These are phyloP conservation scores for Kodamaea nitidulidarum DNA, from an alignment of 805 yeast species.

Conservation along the genomic window DNA sequence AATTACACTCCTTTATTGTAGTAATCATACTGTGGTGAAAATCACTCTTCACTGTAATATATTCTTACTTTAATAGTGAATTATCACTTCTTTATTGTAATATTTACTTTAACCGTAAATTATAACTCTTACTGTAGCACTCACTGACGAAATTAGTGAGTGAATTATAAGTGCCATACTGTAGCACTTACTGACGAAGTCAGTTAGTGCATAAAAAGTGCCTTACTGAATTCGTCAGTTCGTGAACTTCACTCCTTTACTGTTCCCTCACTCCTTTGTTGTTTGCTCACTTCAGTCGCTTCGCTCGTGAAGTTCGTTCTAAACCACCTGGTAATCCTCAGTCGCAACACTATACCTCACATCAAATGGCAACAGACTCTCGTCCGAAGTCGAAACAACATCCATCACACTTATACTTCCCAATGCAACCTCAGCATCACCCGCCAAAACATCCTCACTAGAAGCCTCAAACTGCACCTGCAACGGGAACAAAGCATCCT, in stretches of 20 bases:
- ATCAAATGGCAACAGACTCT: constrained; percentile 64
- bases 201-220: too few relatives aligned
- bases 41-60: too few relatives aligned
- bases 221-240: neutral
- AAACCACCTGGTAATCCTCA: constrained; percentile 34
- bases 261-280: too few relatives aligned
- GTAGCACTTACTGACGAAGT: too few relatives aligned
- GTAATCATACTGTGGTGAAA: too few relatives aligned
- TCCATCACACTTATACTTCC: constrained; percentile 64
- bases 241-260: neutral
- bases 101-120: too few relatives aligned
- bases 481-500: constrained; percentile 88
- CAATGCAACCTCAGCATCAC: constrained; percentile 39
- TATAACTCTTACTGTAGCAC: too few relatives aligned
- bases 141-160: too few relatives aligned
- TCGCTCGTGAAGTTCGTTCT: neutral
- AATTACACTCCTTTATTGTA: too few relatives aligned
- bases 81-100: too few relatives aligned
- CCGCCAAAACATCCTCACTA: constrained; percentile 39
- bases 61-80: too few relatives aligned
- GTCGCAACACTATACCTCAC: constrained; percentile 53
- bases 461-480: constrained; percentile 57
- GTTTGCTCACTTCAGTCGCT: neutral
- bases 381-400: constrained; percentile 49
- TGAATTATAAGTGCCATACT: too few relatives aligned